Evolutionary conservation across 2,329 filamentous ascomycete species (phyloP), one percentile per base, ranked within the genome.

Genomic region (Gyromitra esculenta): DNA sequence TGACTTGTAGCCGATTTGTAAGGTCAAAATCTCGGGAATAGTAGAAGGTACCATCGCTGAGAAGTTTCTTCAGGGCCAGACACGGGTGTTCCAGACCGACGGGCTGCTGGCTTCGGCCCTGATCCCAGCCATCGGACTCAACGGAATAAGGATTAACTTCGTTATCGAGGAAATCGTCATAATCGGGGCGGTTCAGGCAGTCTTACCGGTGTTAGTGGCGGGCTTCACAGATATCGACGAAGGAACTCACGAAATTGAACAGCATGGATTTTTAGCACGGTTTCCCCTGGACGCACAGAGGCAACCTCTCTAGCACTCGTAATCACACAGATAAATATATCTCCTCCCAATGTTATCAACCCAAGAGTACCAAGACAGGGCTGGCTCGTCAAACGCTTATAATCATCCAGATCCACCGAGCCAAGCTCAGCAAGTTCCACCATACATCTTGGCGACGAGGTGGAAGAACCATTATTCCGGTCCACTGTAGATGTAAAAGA

Each of bases 1-100:
- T 90, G 82, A 97, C 92, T 84, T 99, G 96, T 78, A 98, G 85
- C 80, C 96, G 89, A 83, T 97, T 94, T 2, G 96, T 99, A 63
- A 99, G 86, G 82, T 99, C 95, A 83, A 99, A 99, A 83, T 98
- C 94, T n/a, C 93, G 93, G 82, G 94, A 97, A 85, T 97, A 99
- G 83, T 98, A 99, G 83, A 99, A 99, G 39, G 92, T 97, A 35
- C 95, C 94, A 83, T 96, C 94, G 82, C 93, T 91, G 72, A 99
- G 86, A 48, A 99, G 88, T 86, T 97, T 98, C 84, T 95, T 94
- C 76, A 99, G 84, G 59, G 96, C 92, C 81, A 93, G 86, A 83
- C 95, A 98, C 5, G 96, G 96, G 83, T 97, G 94, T 81, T 97
- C 94, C 39, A 92, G 84, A 35, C 90, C 84, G n/a, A 66, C 56